A percentile compares a stretch with the other conserved stretches of the same genome.
Evolutionary conservation across 163 green algal species (phyloP).

Genomic region (Scenedesmus sp.): DNA sequence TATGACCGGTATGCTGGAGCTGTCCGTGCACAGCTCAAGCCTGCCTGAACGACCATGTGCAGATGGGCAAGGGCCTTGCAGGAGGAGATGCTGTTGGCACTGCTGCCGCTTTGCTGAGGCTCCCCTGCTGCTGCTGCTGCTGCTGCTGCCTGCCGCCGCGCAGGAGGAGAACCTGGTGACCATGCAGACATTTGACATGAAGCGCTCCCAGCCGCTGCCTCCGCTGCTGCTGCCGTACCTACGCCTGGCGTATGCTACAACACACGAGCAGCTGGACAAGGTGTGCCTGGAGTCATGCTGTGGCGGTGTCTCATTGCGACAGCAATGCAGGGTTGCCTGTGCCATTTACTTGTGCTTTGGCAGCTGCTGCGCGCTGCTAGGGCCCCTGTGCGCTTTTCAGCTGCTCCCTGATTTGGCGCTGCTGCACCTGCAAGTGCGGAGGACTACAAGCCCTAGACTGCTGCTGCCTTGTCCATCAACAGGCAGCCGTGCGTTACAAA

Average conservation of each 20-base stretch:
- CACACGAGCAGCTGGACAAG: constrained; percentile 60
- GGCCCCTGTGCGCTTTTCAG: background rate
- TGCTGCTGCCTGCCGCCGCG: background rate
- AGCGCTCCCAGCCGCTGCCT: constrained; percentile 67
- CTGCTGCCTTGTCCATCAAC: background rate
- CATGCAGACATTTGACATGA: constrained; percentile 70
- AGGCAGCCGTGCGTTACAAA: background rate
- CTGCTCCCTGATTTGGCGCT: background rate
- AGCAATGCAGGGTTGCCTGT: too few relatives aligned
- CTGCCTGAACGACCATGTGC: too few relatives aligned
- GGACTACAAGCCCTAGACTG: background rate
- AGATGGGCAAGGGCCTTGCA: too few relatives aligned
- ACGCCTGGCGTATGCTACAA: constrained; percentile 73
- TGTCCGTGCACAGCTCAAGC: too few relatives aligned
- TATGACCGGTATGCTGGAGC: background rate
- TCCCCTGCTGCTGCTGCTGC: constrained; percentile 2
- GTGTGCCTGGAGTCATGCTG: constrained; percentile 25
- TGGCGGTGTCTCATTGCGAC: background rate
- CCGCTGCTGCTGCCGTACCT: constrained; percentile 80
- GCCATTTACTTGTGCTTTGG: background rate
- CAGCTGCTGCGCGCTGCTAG: background rate
- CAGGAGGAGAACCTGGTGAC: constrained; percentile 61
- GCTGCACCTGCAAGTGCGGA: background rate
- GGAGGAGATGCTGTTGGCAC: background rate
- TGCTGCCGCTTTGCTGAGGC: constrained; percentile 29